phyloP scores from a whole-genome alignment of 768 basidiomycete species.

The Amanita subjunquillea region DNA sequence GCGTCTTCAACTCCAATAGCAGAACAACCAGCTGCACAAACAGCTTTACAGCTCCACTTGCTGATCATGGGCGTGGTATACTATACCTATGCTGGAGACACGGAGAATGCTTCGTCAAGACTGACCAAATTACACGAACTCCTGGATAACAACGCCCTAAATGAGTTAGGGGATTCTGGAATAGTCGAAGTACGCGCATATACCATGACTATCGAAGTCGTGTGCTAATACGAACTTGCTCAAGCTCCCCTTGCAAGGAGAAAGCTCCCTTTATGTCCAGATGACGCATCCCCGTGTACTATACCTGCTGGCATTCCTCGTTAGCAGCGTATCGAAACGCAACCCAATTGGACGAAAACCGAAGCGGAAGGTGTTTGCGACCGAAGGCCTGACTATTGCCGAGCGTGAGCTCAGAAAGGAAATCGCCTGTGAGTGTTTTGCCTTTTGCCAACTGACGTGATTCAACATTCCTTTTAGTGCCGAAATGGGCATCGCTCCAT shows the following conservation, averaged over 20 bases:
- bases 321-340: slow-evolving; percentile 57
- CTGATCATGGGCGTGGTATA: slow-evolving; percentile 55
- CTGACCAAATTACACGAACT: slow-evolving; percentile 54
- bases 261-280: slow-evolving; percentile 40
- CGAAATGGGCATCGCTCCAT: slow-evolving; percentile 39
- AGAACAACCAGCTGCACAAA: slow-evolving; percentile 13
- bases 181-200: slow-evolving; percentile 20
- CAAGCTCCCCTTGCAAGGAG: slow-evolving; percentile 23
- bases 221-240: slow-evolving; percentile 13
- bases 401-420: slow-evolving; percentile 37
- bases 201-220: not conserved
- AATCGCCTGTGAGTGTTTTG: slow-evolving; percentile 22
- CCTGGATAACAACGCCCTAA: slow-evolving; percentile 48
- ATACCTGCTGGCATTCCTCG: slow-evolving; percentile 54
- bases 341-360: slow-evolving; percentile 69
- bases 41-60: slow-evolving; percentile 38
- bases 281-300: slow-evolving; percentile 61
- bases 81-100: slow-evolving; percentile 48
- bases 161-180: slow-evolving; percentile 21
- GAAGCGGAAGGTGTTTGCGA: slow-evolving; percentile 59
- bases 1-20: slow-evolving; percentile 3
- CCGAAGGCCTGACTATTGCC: slow-evolving; percentile 44
- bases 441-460: not conserved
- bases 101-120: slow-evolving; percentile 35
- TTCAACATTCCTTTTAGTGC: slow-evolving; percentile 27